Evolutionary conservation across 2,329 filamentous ascomycete genomes (phyloP).

Genomic region (Monosporascus sp.): DNA sequence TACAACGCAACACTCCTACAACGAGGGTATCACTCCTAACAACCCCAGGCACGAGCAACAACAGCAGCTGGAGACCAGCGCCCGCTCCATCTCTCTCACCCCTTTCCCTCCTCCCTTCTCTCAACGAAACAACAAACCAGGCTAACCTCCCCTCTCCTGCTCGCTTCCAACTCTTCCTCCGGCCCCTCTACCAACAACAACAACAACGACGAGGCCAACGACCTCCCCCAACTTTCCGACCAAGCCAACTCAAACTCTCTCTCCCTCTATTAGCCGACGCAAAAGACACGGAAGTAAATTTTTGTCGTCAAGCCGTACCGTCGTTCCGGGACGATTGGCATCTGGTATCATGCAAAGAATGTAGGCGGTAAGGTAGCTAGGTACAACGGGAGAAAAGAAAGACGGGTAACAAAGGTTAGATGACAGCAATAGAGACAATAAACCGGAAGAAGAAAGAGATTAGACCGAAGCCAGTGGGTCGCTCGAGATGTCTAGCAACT

Average conservation of each 20-base stretch:
- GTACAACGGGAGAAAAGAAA: constrained; percentile 2
- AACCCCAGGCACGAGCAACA: background rate
- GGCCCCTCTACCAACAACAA: background rate
- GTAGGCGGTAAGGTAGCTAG: constrained; percentile 4
- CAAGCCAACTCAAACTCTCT: no score
- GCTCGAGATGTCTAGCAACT: background rate
- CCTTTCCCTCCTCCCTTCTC: background rate
- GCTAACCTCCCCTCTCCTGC: background rate
- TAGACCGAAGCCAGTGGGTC: background rate
- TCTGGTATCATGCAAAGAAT: constrained; percentile 18
- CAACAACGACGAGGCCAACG: no score
- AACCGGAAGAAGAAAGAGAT: background rate
- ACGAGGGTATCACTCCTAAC: background rate
- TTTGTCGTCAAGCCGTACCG: background rate
- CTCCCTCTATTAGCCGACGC: background rate
- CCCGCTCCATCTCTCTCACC: background rate
- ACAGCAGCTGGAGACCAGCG: background rate
- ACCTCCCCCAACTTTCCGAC: no score
- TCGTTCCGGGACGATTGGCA: constrained; percentile 7
- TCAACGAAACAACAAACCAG: background rate
- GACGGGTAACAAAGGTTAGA: constrained; percentile 1
- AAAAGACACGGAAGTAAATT: background rate
- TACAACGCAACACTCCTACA: background rate
- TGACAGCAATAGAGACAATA: background rate
- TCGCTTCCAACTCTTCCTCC: background rate